phyloP scores from a whole-genome alignment of 495 filamentous ascomycete genomes.

The Sordaria brevicollis region DNA sequence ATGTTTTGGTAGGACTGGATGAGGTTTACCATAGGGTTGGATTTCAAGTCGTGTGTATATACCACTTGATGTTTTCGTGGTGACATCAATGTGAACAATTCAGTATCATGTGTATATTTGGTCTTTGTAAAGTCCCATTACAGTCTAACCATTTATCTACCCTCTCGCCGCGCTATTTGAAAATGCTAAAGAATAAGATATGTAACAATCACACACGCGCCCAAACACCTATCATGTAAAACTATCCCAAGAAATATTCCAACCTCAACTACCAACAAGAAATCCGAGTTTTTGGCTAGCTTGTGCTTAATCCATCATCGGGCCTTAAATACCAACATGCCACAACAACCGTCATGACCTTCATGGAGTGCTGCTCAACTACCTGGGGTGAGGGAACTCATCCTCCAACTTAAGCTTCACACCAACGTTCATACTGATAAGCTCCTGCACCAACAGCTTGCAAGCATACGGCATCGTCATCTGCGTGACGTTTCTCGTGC shows the following conservation, averaged over 20 bases:
- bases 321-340: not conserved
- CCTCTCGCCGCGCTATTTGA: not conserved
- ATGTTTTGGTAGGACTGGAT: not conserved
- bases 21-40: no score
- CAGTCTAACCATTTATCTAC: not conserved
- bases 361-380: not conserved
- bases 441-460: conserved; percentile 91
- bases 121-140: not conserved
- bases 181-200: not conserved
- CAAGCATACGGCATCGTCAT: conserved; percentile 99
- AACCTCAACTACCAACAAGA: not conserved
- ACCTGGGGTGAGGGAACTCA: conserved; percentile 62
- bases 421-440: conserved; percentile 95
- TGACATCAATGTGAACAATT: no score
- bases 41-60: not conserved
- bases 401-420: conserved; percentile 79
- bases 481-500: conserved; percentile 64
- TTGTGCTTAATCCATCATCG: not conserved
- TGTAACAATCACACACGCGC: not conserved
- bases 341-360: not conserved
- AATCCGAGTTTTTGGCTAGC: not conserved
- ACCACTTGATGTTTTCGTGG: not conserved
- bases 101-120: not conserved
- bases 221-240: not conserved
- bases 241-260: not conserved